Base-by-base conservation (phyloP, 2,329 filamentous ascomycete species). In the Tolypocladium capitatum region DNA sequence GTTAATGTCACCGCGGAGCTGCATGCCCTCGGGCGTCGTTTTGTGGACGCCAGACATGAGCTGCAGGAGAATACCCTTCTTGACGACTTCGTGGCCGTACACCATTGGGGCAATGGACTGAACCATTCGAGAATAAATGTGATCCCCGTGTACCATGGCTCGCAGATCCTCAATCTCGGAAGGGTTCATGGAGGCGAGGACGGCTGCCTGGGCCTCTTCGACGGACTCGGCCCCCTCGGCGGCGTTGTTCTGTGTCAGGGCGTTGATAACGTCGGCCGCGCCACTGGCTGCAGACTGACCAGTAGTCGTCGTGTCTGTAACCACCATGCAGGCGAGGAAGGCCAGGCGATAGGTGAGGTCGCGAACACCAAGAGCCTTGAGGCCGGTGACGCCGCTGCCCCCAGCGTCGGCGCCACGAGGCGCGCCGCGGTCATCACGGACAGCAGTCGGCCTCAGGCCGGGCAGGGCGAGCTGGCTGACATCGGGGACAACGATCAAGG, bases 261-360 rank as follows among this genome's bases (percentile, higher is more conserved):
- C 86, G 32, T 83, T 86, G 51, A 97, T 74, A 48, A 95, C 88
- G 55, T 97, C 94, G 49, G 80, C 78, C 6, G 88, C 83, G 32
- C 60, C 60, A 20, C 59, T 61, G 47, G 80, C 83, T 9, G 83
- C 75, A 42, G 82, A 75, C 53, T 88, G 83, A 34, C 90, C 90
- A 5, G 85, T 80, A 0, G 85, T 86, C 0, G 85, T 84, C 13
- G 83, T 85, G 61, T 97, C 92, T 0, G 91, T 88, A 6, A 84
- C 89, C 16, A 96, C 84, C 88, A 97, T 97, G 65, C 89, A 96
- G 34, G 90, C 86, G 42, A 98, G 75, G 73, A 98, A 97, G n/a
- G 92, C 91, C 63, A 98, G 76, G 34, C 89, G 83, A 65, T 97
- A 97, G 0, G 92, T 97, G 48, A 98, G 70, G 65, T 98, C 92